These are phyloP conservation scores for Mycena pura DNA, from an alignment of 768 basidiomycete species.

Conservation along the genomic window DNA sequence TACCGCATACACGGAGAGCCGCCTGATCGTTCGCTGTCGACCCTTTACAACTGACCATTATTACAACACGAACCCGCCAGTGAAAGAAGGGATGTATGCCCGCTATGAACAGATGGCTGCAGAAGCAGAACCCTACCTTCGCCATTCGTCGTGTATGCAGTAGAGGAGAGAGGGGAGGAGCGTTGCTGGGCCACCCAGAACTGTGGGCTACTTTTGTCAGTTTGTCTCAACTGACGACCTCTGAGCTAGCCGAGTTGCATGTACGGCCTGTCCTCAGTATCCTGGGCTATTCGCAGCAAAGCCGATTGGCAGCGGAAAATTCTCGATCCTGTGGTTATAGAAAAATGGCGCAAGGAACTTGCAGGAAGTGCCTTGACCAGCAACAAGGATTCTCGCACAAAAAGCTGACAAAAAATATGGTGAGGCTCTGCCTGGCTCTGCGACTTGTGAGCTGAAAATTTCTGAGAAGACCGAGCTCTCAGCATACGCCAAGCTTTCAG, in stretches of 20 bases:
- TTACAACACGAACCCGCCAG: too few species aligned
- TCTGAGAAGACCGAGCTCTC: constrained; percentile 15
- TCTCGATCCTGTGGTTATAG: constrained; percentile 6
- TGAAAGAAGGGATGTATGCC: too few species aligned
- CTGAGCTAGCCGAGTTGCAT: constrained; percentile 24
- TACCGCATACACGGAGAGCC: too few species aligned
- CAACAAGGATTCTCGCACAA: not conserved
- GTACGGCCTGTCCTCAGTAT: constrained; percentile 23
- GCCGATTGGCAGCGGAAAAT: constrained; percentile 24
- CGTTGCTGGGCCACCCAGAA: constrained; percentile 14
- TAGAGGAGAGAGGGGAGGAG: not conserved
- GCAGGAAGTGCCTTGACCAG: constrained; percentile 12
- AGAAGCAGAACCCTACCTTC: constrained; percentile 20
- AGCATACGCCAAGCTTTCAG: constrained; percentile 22
- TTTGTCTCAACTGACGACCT: too few species aligned
- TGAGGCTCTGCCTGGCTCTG: not conserved
- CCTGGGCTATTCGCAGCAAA: constrained; percentile 26
- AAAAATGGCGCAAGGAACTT: constrained; percentile 27
- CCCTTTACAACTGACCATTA: too few species aligned
- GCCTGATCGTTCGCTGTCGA: too few species aligned
- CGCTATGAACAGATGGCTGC: too few species aligned
- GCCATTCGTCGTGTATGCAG: constrained; percentile 8
- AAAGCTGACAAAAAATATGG: constrained; percentile 16
- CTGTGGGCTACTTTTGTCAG: too few species aligned
- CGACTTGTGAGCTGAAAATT: not conserved